phyloP scores from a whole-genome alignment of 2,329 filamentous ascomycete species.

The Pseudogymnoascus sp. region DNA sequence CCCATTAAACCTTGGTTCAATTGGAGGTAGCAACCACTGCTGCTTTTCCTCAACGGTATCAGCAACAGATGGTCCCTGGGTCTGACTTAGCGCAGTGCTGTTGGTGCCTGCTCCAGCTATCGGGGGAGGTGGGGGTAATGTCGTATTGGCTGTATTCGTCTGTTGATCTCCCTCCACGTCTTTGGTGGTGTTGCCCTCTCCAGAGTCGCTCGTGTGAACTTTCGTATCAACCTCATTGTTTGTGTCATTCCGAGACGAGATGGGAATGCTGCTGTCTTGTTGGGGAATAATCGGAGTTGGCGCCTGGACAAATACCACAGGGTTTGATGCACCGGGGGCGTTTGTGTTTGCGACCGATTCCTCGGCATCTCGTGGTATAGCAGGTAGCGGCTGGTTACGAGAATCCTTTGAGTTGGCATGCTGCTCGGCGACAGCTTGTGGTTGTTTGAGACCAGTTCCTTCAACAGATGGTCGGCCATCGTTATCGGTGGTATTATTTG shows the following conservation, averaged over 20 bases:
- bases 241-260: neutral
- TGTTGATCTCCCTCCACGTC: neutral
- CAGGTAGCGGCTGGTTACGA: conserved; percentile 27
- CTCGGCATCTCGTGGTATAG: conserved; percentile 23
- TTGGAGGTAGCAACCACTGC: conserved; percentile 63
- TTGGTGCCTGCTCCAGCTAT: conserved; percentile 18
- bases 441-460: conserved; percentile 7
- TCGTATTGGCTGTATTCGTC: conserved; percentile 15
- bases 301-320: conserved; percentile 22
- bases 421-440: conserved; percentile 12
- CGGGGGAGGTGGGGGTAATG: conserved; percentile 18
- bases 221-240: neutral
- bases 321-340: conserved; percentile 10
- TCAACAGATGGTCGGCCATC: conserved; percentile 16
- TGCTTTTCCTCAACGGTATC: conserved; percentile 27
- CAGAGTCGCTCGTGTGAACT: neutral
- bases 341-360: neutral
- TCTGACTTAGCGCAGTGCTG: conserved; percentile 20
- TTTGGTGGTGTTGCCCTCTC: neutral
- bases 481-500: conserved; percentile 14
- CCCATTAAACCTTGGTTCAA: conserved; percentile 70
- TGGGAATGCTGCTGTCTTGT: neutral
- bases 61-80: conserved; percentile 17
- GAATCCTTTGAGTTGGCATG: conserved; percentile 12
- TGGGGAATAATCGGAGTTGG: conserved; percentile 16